Evolutionary conservation across 805 yeast species (phyloP).

Genomic region (Wickerhamiella musiphila): DNA sequence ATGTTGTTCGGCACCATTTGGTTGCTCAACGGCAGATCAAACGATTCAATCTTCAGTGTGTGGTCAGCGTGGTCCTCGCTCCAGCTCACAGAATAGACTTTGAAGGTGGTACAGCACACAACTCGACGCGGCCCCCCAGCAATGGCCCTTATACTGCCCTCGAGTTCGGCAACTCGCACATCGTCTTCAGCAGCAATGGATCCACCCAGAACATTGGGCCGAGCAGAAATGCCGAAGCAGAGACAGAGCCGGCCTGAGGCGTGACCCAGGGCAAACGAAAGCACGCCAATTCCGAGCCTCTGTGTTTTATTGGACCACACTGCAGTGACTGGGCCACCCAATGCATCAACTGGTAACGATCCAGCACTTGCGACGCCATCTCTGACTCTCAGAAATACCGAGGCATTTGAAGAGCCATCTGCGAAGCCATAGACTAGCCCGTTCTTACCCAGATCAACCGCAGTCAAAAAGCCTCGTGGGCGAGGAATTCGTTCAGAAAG

Average conservation of each 20-base stretch:
- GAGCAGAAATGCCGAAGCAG: not conserved
- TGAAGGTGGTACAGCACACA: not conserved
- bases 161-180: not conserved
- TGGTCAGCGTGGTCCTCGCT: too few species aligned
- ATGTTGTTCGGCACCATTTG: too few species aligned
- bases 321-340: slow-evolving; percentile 12
- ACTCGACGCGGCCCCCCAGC: not conserved
- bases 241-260: slow-evolving; percentile 9
- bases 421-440: slow-evolving; percentile 18
- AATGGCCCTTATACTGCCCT: not conserved
- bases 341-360: slow-evolving; percentile 12
- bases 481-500: slow-evolving; percentile 11
- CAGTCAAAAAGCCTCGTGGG: slow-evolving; percentile 7
- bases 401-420: slow-evolving; percentile 14
- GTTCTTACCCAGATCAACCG: slow-evolving; percentile 17
- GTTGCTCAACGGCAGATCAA: too few species aligned
- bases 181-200: not conserved
- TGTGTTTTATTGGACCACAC: slow-evolving; percentile 16
- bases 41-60: too few species aligned
- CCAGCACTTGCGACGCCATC: slow-evolving; percentile 13
- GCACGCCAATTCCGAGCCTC: slow-evolving; percentile 1
- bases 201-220: slow-evolving; percentile 1
- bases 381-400: slow-evolving; percentile 15
- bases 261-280: slow-evolving; percentile 9
- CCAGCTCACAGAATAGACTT: too few species aligned